These are phyloP conservation scores for Blastobotrys attinorum DNA, from an alignment of 805 yeast species.

Conservation along the genomic window DNA sequence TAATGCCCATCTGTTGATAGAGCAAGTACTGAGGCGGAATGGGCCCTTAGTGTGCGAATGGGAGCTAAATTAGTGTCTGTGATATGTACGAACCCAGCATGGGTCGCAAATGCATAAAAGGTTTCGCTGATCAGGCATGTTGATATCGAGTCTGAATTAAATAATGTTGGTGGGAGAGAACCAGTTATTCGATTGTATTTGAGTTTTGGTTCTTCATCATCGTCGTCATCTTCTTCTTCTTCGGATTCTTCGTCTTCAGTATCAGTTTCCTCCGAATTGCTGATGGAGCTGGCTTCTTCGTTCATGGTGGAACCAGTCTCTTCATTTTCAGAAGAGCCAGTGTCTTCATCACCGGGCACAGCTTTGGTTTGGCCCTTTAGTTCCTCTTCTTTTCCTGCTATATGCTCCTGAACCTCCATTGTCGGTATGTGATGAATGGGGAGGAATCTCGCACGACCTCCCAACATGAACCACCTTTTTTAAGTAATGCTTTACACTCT, in stretches of 20 bases:
- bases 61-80: slow-evolving; percentile 51
- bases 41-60: slow-evolving; percentile 71
- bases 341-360: slow-evolving; percentile 15
- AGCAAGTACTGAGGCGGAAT: slow-evolving; percentile 73
- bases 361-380: neutral
- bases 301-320: slow-evolving; percentile 16
- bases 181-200: slow-evolving; percentile 60
- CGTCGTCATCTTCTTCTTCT: slow-evolving; percentile 26
- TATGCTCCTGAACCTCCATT: neutral
- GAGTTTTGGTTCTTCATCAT: slow-evolving; percentile 40
- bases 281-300: slow-evolving; percentile 20
- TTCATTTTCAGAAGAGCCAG: slow-evolving; percentile 17
- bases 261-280: slow-evolving; percentile 20
- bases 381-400: neutral
- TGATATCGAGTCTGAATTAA: slow-evolving; percentile 71
- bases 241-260: slow-evolving; percentile 26
- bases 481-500: neutral
- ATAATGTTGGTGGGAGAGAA: slow-evolving; percentile 62
- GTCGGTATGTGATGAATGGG: no score
- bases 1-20: slow-evolving; percentile 63
- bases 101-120: slow-evolving; percentile 77
- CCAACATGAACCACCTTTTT: no score
- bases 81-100: slow-evolving; percentile 73
- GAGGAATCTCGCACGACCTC: no score
- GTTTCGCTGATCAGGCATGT: slow-evolving; percentile 52